phyloP scores from a whole-genome alignment of 805 yeast genomes.

The Sungouiozyma ichnusensis region DNA sequence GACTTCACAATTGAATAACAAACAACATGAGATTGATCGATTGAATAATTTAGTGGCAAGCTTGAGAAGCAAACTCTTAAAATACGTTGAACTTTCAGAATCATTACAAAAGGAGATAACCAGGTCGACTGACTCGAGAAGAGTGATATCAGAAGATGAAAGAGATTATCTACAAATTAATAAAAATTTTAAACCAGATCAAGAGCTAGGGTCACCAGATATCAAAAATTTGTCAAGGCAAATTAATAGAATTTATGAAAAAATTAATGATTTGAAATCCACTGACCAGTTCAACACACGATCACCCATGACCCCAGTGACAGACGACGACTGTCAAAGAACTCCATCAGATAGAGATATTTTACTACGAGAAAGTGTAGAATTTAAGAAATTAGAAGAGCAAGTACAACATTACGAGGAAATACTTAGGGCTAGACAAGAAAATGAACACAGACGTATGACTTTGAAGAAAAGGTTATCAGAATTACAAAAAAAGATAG shows the following conservation, averaged over 20 bases:
- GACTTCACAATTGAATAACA: conserved; percentile 23
- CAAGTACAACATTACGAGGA: conserved; percentile 26
- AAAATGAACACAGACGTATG: conserved; percentile 28
- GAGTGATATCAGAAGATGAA: conserved; percentile 11
- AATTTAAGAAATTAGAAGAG: conserved; percentile 26
- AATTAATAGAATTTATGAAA: neutral
- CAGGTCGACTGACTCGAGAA: conserved; percentile 5
- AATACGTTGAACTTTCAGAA: conserved; percentile 26
- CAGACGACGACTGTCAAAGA: neutral
- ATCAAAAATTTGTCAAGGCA: neutral
- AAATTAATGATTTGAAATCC: neutral
- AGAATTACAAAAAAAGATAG: conserved; percentile 20
- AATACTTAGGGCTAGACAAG: conserved; percentile 27
- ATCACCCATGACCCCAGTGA: neutral
- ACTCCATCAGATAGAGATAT: conserved; percentile 27
- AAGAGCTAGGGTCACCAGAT: conserved; percentile 5
- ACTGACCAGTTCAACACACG: neutral
- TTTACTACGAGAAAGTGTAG: conserved; percentile 27
- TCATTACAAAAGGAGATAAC: neutral
- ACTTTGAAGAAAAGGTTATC: conserved; percentile 25
- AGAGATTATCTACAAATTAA: conserved; percentile 15
- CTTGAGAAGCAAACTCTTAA: conserved; percentile 27
- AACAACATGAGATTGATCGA: conserved; percentile 15
- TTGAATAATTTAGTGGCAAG: conserved; percentile 27
- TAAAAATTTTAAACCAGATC: conserved; percentile 8